These are phyloP conservation scores for Phylloporus sp. DNA, from an alignment of 768 basidiomycete species.

Conservation along the genomic window DNA sequence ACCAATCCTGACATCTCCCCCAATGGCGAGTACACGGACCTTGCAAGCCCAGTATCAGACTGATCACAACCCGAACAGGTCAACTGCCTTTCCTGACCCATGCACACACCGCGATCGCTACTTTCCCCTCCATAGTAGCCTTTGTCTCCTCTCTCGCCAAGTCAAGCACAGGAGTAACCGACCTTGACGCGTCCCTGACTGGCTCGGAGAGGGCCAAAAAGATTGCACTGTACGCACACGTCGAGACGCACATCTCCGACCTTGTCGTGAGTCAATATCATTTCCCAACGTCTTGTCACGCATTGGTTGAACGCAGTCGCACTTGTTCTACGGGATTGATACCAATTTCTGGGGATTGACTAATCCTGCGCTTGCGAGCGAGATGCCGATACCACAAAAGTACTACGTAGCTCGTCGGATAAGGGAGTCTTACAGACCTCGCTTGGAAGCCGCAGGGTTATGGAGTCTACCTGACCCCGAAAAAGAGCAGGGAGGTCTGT, in stretches of 20 bases:
- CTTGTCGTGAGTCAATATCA: slow-evolving; percentile 52
- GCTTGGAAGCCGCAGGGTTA: slow-evolving; percentile 60
- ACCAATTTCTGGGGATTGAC: slow-evolving; percentile 62
- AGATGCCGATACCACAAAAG: slow-evolving; percentile 64
- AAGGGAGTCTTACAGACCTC: slow-evolving; percentile 49
- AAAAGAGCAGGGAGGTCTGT: slow-evolving; percentile 38
- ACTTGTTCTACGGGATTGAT: slow-evolving; percentile 57
- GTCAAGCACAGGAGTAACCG: slow-evolving; percentile 26
- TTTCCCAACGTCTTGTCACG: not conserved
- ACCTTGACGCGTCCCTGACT: slow-evolving; percentile 49
- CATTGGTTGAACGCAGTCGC: slow-evolving; percentile 41
- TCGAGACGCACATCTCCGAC: slow-evolving; percentile 64
- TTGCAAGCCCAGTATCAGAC: not conserved
- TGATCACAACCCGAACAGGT: slow-evolving; percentile 39
- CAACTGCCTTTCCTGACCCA: slow-evolving; percentile 70
- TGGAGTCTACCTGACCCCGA: slow-evolving; percentile 47
- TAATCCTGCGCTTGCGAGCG: slow-evolving; percentile 48
- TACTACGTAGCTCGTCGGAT: slow-evolving; percentile 71
- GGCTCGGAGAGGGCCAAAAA: slow-evolving; percentile 48
- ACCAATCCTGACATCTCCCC: slow-evolving; percentile 71
- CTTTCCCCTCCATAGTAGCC: slow-evolving; percentile 59
- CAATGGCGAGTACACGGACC: slow-evolving; percentile 47
- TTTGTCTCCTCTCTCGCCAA: slow-evolving; percentile 55
- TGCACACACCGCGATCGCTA: slow-evolving; percentile 46
- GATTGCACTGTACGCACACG: slow-evolving; percentile 62